A percentile compares a stretch with the other conserved stretches of the same genome.
Conservation (phyloP, 75 land plant species). For the Chamaecyparis obtusa region DNA sequence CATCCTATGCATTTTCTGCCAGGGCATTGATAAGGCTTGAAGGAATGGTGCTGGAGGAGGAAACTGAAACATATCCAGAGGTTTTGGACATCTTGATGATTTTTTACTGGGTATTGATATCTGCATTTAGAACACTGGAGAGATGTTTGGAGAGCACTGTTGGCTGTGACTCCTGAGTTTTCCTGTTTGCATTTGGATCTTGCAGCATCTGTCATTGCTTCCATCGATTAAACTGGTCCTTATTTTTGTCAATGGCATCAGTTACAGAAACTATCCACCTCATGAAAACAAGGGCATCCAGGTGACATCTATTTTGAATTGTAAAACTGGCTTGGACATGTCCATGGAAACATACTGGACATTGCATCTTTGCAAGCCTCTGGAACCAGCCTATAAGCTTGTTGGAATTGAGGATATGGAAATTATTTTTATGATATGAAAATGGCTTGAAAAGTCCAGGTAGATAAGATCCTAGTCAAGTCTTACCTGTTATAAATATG, state of each 20-base stretch:
- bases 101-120: not conserved
- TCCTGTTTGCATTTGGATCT: not conserved
- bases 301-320: not conserved
- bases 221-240: not conserved
- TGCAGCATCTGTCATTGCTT: not conserved
- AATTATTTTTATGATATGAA: not conserved
- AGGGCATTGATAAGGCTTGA: not conserved
- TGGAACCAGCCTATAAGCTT: not conserved
- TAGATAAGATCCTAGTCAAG: not conserved
- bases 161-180: not conserved
- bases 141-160: not conserved
- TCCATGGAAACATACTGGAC: not conserved
- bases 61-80: not conserved
- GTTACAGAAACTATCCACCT: not conserved
- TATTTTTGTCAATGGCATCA: not conserved
- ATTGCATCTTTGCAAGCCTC: not conserved
- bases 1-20: not conserved
- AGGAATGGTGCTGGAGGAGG: not conserved
- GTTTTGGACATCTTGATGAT: not conserved
- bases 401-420: not conserved
- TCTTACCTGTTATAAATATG: not conserved
- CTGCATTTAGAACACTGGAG: not conserved
- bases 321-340: not conserved
- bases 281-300: not conserved
- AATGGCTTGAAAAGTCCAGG: not conserved